These are phyloP conservation scores for Paecilomyces sp. DNA, from an alignment of 2,329 filamentous ascomycete genomes.

Conservation along the genomic window DNA sequence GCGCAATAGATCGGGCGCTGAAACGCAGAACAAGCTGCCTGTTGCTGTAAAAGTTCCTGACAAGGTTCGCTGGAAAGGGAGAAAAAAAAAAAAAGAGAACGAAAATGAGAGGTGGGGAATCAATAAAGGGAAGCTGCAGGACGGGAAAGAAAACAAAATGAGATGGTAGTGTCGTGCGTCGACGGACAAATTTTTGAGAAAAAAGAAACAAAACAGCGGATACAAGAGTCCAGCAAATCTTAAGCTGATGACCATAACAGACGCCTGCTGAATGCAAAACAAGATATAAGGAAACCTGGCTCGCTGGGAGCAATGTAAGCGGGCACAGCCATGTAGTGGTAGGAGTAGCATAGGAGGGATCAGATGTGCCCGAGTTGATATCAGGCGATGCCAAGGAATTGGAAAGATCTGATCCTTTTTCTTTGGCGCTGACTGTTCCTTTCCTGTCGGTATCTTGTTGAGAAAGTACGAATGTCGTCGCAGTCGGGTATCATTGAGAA, in stretches of 20 bases:
- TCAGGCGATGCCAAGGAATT: slow-evolving; percentile 8
- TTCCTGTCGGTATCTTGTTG: neutral
- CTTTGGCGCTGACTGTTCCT: slow-evolving; percentile 4
- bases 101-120: slow-evolving; percentile 1
- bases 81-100: neutral
- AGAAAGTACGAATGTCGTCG: neutral
- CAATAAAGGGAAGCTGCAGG: slow-evolving; percentile 1
- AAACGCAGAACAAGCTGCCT: neutral
- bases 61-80: neutral
- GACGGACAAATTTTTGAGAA: slow-evolving; percentile 2
- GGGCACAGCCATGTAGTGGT: slow-evolving; percentile 6
- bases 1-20: slow-evolving; percentile 9
- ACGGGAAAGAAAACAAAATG: slow-evolving; percentile 4
- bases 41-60: neutral
- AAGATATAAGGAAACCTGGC: slow-evolving; percentile 16
- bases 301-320: slow-evolving; percentile 19
- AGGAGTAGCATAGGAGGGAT: slow-evolving; percentile 3
- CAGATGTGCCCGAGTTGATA: slow-evolving; percentile 1
- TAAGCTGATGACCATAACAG: slow-evolving; percentile 24
- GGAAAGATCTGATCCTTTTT: slow-evolving; percentile 3
- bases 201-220: slow-evolving; percentile 13
- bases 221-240: slow-evolving; percentile 24
- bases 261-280: slow-evolving; percentile 33
- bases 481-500: neutral
- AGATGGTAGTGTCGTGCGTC: slow-evolving; percentile 3